Evolutionary conservation across 768 basidiomycete species (phyloP), one percentile per base, ranked within the genome.

Genomic region (Rhodotorula diobovata): DNA sequence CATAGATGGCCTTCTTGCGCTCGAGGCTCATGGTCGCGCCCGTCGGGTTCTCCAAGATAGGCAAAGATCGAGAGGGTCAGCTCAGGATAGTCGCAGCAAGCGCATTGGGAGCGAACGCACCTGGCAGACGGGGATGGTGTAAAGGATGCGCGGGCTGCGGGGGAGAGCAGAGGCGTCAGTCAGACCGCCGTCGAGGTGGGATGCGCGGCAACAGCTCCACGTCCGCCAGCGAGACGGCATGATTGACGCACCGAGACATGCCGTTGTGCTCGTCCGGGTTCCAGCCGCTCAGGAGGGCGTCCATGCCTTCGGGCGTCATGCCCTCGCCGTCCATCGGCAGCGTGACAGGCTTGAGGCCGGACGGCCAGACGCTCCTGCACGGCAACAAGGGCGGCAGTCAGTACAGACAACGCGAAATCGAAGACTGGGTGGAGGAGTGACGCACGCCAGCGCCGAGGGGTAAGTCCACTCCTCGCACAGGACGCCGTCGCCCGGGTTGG

Each of bases 1-100:
- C 85, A 80, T 93, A 93, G 64, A 93, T 89, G 57, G 84, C 86
- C 80, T 87, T 86, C 83, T 91, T 92, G 75, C 90, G 83, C 66
- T 83, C 78, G 3, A 79, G 76, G 18, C 82, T 80, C 86, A 89
- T 88, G 0, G 88, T 89, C 83, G 85, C 81, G 30, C 91, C 91
- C 11, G 87, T 88, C 10, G 90, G 91, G 79, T 93, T 93, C 81
- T 93, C 90, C 51, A 37, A 25, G 21, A 18, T 43, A 41, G 41
- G 41, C 41, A 41, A 41, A 7, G 23, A 4, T 89, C 90, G n/a
- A 90, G 83, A n/a, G 1, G 90, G 89, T 16, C 64, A 39, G 11
- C 35, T 56, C 21, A n/a, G n/a, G n/a, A n/a, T n/a, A n/a, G n/a
- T n/a, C n/a, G n/a, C n/a, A n/a, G n/a, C n/a, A n/a, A n/a, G n/a